Evolutionary conservation across 1,284 basidiomycete genomes (phyloP), one percentile per base, ranked within the genome.

Genomic region (Stereum hirsutum): DNA sequence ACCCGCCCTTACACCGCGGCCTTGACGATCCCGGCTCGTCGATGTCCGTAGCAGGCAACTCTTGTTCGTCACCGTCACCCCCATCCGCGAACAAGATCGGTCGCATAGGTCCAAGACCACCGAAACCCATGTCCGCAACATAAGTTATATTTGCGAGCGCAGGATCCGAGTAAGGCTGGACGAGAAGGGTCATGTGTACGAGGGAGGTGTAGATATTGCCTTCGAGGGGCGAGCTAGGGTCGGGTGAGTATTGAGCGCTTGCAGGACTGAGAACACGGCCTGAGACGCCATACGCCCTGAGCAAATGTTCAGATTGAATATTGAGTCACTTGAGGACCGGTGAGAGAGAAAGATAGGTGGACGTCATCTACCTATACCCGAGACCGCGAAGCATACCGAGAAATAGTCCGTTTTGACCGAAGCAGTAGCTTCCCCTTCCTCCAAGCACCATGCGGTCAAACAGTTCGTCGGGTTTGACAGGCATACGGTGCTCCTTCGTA

Each of bases 81-180:
- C n/a, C n/a, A 19, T 57, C 51, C 14, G 57, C 54, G 6, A 69
- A 54, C 1, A 65, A 53, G 15, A 68, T 60, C 0, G 66, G 66
- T 20, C 58, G 49, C n/a, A 55, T 53, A 7, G 59, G 52, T 1
- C 61, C 57, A 5, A 50, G 41, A 2, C 53, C 52, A 12, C 64
- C 63, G 43, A 61, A 61, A 2, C 64, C 63, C 10, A 64, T 62
- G 43, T 68, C 66, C 8, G 63, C 60, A 17, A 66, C 25, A 44
- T 65, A 68, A 1, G 64, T 66, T n/a, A n/a, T n/a, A n/a, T n/a
- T n/a, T n/a, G n/a, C n/a, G 20, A 17, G 42, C 41, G 57, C 60
- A 31, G 54, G 57, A 27, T 56, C 53, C n/a, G 45, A 48, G 14
- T 44, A 52, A 4, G 63, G 63, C 45, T 70, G 65, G 5, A 67